Percentiles rank a stretch among this genome's conserved stretches.
Conservation (phyloP, 129 eudicot species). For the Pseudognaphalium luteoalbum region DNA sequence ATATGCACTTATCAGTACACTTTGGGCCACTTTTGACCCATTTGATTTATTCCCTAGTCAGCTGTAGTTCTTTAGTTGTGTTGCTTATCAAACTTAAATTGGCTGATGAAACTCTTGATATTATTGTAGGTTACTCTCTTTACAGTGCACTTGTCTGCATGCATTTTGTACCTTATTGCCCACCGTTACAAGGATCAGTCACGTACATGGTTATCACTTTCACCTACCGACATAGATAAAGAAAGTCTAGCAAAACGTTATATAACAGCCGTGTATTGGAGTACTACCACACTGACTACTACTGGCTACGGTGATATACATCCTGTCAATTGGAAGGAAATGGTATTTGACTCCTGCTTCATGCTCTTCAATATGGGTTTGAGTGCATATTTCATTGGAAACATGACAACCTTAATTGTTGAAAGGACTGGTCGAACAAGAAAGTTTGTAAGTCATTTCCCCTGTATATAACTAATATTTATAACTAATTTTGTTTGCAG, state of each 20-base stretch:
- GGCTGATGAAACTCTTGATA: constrained; percentile 21
- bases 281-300: constrained; percentile 62
- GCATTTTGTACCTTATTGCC: constrained; percentile 63
- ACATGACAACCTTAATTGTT: constrained; percentile 81
- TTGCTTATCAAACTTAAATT: background rate
- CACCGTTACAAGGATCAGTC: constrained; percentile 39
- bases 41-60: background rate
- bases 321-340: constrained; percentile 58
- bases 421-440: constrained; percentile 67
- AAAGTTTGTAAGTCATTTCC: constrained; percentile 57
- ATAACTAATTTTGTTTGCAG: background rate
- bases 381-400: constrained; percentile 65
- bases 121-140: constrained; percentile 61
- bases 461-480: background rate
- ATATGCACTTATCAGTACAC: background rate
- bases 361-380: constrained; percentile 69
- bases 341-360: constrained; percentile 46
- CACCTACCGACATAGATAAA: constrained; percentile 14
- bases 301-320: constrained; percentile 81
- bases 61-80: background rate
- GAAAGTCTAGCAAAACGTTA: constrained; percentile 33
- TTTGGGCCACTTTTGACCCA: background rate
- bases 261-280: constrained; percentile 59
- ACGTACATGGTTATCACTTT: constrained; percentile 51
- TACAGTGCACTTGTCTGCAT: constrained; percentile 57